phyloP scores from a whole-genome alignment of 2,329 filamentous ascomycete genomes.

The Hymenoscyphus scutula region DNA sequence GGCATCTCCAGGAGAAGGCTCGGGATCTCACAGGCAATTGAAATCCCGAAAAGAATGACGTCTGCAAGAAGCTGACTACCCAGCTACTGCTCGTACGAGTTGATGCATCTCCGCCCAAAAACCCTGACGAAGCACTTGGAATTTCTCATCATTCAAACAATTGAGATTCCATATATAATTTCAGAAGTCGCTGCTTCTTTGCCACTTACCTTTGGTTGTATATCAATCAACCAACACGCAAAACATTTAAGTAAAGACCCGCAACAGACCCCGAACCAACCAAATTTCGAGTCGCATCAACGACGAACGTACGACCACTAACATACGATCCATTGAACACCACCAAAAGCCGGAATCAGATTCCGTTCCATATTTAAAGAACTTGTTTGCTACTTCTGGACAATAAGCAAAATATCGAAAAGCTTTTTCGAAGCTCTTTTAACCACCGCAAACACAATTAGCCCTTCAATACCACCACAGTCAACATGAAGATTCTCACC shows the following conservation, averaged over 20 bases:
- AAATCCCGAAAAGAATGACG: background rate
- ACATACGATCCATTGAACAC: slow-evolving; percentile 4
- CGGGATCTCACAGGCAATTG: slow-evolving; percentile 3
- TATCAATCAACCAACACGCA: background rate
- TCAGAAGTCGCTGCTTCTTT: background rate
- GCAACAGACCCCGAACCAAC: background rate
- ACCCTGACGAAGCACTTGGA: background rate
- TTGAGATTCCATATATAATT: background rate
- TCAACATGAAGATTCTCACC: slow-evolving; percentile 85
- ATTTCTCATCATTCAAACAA: background rate
- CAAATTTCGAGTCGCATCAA: background rate
- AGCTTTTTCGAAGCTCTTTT: background rate
- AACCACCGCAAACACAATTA: background rate
- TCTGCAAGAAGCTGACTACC: slow-evolving; percentile 8
- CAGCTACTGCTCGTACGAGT: slow-evolving; percentile 2
- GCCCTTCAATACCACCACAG: background rate
- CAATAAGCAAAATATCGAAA: background rate
- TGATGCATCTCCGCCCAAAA: slow-evolving; percentile 5
- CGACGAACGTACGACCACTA: background rate
- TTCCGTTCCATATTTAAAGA: background rate
- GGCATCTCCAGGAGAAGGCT: slow-evolving; percentile 8
- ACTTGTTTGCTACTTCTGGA: no score
- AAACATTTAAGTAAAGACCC: background rate
- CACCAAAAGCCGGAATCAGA: background rate
- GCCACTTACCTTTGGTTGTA: background rate